These are phyloP conservation scores for Viola pubescens DNA, from an alignment of 441 rosid species.

Conservation along the genomic window DNA sequence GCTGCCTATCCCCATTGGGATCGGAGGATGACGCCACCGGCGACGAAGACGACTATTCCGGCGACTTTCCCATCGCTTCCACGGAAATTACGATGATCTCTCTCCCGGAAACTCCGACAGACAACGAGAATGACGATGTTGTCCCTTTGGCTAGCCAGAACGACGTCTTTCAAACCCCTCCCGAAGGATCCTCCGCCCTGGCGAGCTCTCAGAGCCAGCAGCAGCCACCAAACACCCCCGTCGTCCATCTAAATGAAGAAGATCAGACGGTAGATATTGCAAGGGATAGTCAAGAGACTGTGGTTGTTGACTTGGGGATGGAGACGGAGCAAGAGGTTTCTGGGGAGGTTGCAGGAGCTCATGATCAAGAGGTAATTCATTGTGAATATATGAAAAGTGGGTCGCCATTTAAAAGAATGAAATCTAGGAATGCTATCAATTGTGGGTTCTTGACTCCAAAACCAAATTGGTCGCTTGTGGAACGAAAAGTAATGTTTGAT, in stretches of 20 bases:
- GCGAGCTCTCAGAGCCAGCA: conserved; percentile 1
- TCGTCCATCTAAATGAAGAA: conserved; percentile 1
- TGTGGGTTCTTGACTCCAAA: conserved; percentile 11
- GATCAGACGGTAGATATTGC: conserved; percentile 3
- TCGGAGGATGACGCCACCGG: conserved; percentile 2
- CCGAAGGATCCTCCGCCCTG: conserved; percentile 18
- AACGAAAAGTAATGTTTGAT: conserved; percentile 5
- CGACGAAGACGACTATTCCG: conserved; percentile 6
- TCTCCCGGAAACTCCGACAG: conserved; percentile 22
- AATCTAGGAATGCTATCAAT: conserved; percentile 3
- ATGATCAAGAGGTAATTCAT: conserved; percentile 2
- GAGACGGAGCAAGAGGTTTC: conserved; percentile 3
- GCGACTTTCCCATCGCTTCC: conserved; percentile 13
- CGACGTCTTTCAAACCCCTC: conserved; percentile 34
- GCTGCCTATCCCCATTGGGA: conserved; percentile 19
- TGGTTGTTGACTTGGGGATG: conserved; percentile 3
- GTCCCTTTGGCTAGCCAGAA: conserved; percentile 5
- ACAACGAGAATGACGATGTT: not conserved
- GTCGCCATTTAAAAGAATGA: conserved; percentile 12
- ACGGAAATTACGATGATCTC: conserved; percentile 29
- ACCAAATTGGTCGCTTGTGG: not conserved
- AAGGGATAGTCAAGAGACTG: conserved; percentile 1
- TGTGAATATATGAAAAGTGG: conserved; percentile 11
- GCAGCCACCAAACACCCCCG: conserved; percentile 5
- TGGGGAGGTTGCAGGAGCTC: conserved; percentile 1